Evolutionary conservation across 2,329 filamentous ascomycete species (phyloP), one percentile per base, ranked within the genome.

Genomic region (Aureobasidium uvarum): DNA sequence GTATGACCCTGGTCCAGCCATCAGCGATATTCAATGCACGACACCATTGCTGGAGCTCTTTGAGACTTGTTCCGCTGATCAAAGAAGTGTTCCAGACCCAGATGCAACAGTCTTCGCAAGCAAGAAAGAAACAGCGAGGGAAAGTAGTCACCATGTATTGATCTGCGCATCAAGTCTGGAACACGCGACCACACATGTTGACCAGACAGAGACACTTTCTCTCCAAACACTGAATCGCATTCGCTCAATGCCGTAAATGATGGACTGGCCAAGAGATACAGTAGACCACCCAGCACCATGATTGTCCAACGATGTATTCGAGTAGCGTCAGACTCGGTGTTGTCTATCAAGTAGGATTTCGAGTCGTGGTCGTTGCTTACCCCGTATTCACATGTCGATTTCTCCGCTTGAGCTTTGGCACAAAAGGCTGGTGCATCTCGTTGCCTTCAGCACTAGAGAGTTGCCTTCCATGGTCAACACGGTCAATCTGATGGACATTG

Each of bases 341-440:
- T 48, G 23, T 31, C 48, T 33, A 31, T 18, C 16, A 5, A 20
- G 16, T 14, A 23, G 23, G 10, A 41, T 18, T 18, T 20, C 16
- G 54, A 31, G 54, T 25, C 28, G 54, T 33, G 23, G 25, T 58
- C 18, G 54, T 33, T 45, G 38, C 54, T 56, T n/a, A 52, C 50
- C 18, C 48, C 48, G 8, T 55, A 18, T 45, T 58, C 54, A 58
- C 54, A 58, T 58, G 54, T 45, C 54, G 33, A 31, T 18, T 50
- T 25, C 48, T 10, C 25, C 48, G 10, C 28, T 46, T 14, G 8
- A 25, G 43, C 43, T 46, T 46, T 46, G 20, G 14, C 43, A 11
- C 43, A 6, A 13, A 45, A 23, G n/a, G 10, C 33, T 36, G 33
- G 33, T 13, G 13, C 33, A 36, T 45, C 10, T 3, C 5, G 7